phyloP scores from a whole-genome alignment of 2,329 filamentous ascomycete genomes.

The Monosporascus sp. region DNA sequence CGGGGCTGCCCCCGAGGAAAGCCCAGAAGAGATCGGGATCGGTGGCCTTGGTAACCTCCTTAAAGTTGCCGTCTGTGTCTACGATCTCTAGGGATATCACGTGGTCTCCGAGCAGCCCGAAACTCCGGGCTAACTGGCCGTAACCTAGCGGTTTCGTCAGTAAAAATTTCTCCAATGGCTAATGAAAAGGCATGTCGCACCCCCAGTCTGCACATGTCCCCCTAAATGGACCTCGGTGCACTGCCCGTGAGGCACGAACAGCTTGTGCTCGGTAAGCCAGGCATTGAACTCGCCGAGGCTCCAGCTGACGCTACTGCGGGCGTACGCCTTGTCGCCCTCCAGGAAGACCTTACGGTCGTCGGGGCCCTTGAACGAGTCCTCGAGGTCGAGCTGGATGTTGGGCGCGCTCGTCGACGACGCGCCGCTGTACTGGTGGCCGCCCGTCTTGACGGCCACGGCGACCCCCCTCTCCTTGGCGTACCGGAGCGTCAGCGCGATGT shows the following conservation, averaged over 20 bases:
- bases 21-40: conserved; percentile 56
- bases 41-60: conserved; percentile 40
- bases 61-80: conserved; percentile 38
- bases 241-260: conserved; percentile 42
- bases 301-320: conserved; percentile 36
- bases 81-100: conserved; percentile 43
- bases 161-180: background rate
- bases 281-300: conserved; percentile 36
- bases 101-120: conserved; percentile 51
- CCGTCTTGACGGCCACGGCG: conserved; percentile 40
- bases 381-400: conserved; percentile 43
- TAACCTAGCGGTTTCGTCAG: conserved; percentile 23
- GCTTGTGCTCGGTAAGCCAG: conserved; percentile 33
- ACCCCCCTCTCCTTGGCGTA: conserved; percentile 36
- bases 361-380: conserved; percentile 30
- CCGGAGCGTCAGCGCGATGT: conserved; percentile 34
- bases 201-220: conserved; percentile 43
- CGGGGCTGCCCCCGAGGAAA: conserved; percentile 51
- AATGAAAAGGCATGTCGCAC: conserved; percentile 14
- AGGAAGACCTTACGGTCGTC: conserved; percentile 28
- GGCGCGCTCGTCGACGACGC: conserved; percentile 39
- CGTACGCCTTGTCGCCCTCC: conserved; percentile 29
- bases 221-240: conserved; percentile 41
- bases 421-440: conserved; percentile 46
- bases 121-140: conserved; percentile 40